phyloP scores from a whole-genome alignment of 164 flowering plant genomes.

The Piper longum region DNA sequence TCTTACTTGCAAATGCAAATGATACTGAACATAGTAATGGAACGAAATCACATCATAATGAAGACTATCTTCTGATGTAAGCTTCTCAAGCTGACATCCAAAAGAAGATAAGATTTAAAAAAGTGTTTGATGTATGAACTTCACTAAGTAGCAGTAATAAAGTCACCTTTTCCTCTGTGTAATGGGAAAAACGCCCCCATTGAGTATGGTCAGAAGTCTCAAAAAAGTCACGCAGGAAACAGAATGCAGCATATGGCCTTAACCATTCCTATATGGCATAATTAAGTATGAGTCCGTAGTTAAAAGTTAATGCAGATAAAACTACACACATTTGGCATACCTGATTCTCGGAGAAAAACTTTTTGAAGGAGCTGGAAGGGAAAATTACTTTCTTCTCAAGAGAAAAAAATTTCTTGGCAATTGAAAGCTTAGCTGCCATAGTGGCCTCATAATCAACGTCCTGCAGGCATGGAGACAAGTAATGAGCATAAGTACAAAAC shows the following conservation, averaged over 20 bases:
- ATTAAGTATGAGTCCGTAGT: too few relatives aligned
- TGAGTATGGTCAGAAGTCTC: slow-evolving; percentile 96
- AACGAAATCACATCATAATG: slow-evolving; percentile 70
- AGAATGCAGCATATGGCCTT: slow-evolving; percentile 95
- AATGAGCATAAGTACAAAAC: not conserved
- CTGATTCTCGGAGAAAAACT: slow-evolving; percentile 77
- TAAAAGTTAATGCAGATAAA: not conserved
- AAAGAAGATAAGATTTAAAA: not conserved
- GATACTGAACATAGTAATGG: slow-evolving; percentile 82
- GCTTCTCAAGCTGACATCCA: slow-evolving; percentile 71
- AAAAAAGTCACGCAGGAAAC: slow-evolving; percentile 87
- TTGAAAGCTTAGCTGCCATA: slow-evolving; percentile 72
- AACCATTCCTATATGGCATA: slow-evolving; percentile 64
- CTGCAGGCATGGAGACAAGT: slow-evolving; percentile 20
- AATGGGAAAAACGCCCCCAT: slow-evolving; percentile 83
- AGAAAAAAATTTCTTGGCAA: slow-evolving; percentile 57
- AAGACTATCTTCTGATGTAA: slow-evolving; percentile 56
- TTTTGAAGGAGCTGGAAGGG: slow-evolving; percentile 54
- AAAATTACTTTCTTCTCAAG: slow-evolving; percentile 55
- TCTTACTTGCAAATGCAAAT: slow-evolving; percentile 75
- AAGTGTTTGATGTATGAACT: not conserved
- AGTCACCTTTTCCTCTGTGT: slow-evolving; percentile 60
- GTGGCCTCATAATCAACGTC: slow-evolving; percentile 92
- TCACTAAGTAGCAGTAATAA: not conserved
- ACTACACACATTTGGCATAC: slow-evolving; percentile 19